Evolutionary conservation across 257 asterid genomes (phyloP).

Genomic region (Anisodus acutangulus): DNA sequence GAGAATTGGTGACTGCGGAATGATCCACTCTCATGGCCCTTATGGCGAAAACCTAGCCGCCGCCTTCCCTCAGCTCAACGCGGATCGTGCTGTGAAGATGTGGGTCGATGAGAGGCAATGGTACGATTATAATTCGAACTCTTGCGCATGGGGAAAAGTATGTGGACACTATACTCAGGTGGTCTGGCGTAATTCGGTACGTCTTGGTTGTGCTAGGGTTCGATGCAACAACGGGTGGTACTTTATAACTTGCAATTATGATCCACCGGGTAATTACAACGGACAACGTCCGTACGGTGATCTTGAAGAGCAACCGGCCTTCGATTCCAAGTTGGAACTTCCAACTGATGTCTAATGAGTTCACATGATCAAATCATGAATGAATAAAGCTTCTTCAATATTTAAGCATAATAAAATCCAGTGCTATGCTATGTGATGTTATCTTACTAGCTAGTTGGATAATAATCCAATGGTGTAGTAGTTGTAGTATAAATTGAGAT

Average conservation of each 20-base stretch:
- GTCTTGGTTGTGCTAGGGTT: constrained; percentile 53
- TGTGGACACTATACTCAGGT: constrained; percentile 71
- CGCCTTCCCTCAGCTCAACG: constrained; percentile 42
- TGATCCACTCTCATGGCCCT: constrained; percentile 44
- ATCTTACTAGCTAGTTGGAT: background rate
- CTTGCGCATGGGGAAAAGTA: constrained; percentile 44
- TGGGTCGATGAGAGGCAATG: constrained; percentile 50
- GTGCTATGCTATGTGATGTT: background rate
- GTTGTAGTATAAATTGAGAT: no score
- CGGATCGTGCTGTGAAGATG: constrained; percentile 41
- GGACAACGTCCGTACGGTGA: constrained; percentile 34
- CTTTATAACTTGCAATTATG: constrained; percentile 52
- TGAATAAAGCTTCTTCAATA: background rate
- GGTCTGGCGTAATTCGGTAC: constrained; percentile 50
- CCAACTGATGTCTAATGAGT: constrained; percentile 11
- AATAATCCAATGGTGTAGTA: background rate
- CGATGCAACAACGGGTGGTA: constrained; percentile 45
- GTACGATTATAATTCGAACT: constrained; percentile 32
- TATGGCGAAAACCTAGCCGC: constrained; percentile 65
- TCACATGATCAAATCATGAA: background rate
- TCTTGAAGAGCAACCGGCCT: background rate
- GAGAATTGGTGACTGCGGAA: constrained; percentile 42
- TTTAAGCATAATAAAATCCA: background rate
- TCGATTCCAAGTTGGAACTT: constrained; percentile 11
- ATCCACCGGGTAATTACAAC: constrained; percentile 37